Conservation (phyloP, 2,329 filamentous ascomycete species). For the Talaromyces sp. region DNA sequence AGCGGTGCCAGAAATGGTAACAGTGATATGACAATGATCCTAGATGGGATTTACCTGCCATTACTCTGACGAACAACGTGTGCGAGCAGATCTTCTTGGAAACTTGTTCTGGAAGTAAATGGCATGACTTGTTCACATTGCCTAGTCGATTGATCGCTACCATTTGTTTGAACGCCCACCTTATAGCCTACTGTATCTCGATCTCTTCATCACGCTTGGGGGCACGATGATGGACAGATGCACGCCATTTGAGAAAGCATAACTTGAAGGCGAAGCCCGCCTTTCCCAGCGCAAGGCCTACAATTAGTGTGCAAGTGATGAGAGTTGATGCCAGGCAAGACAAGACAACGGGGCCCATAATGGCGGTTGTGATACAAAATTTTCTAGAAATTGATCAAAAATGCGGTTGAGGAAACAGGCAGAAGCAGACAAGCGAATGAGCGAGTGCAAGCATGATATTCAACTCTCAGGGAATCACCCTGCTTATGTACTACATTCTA, state of each 20-base stretch:
- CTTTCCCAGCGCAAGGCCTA: not conserved
- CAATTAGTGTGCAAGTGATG: not conserved
- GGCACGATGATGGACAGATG: not conserved
- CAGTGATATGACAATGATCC: not conserved
- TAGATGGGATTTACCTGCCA: not conserved
- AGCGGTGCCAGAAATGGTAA: not conserved
- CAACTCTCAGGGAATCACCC: not conserved
- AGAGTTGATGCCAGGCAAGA: too few species aligned
- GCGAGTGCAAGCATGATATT: not conserved
- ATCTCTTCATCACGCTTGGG: not conserved
- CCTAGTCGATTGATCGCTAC: not conserved
- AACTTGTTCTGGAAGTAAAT: not conserved
- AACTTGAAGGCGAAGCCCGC: not conserved
- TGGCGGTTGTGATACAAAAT: not conserved
- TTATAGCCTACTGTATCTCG: not conserved
- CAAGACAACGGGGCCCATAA: not conserved
- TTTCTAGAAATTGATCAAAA: not conserved
- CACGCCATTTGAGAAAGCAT: not conserved
- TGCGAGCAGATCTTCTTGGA: not conserved
- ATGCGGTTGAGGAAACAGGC: not conserved
- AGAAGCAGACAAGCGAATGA: not conserved
- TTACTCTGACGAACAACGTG: not conserved
- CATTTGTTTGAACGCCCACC: not conserved
- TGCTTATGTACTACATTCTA: not conserved
- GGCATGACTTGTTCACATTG: not conserved